These are phyloP conservation scores for Anisogramma anomala DNA, from an alignment of 2,329 filamentous ascomycete genomes.

Conservation along the genomic window DNA sequence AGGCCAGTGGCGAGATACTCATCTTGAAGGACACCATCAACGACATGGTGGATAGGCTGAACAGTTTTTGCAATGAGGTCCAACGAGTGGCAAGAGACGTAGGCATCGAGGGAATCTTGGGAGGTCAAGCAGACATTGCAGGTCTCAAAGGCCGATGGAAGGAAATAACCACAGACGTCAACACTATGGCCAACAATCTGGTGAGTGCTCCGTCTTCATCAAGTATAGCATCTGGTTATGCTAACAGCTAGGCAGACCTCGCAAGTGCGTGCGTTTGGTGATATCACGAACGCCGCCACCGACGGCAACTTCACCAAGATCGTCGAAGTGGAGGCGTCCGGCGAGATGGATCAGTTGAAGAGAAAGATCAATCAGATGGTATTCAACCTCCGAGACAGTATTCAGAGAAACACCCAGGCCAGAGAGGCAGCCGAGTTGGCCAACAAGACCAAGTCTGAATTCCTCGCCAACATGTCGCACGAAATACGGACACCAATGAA, in stretches of 20 bases:
- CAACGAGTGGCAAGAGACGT: conserved; percentile 94
- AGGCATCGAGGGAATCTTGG: conserved; percentile 96
- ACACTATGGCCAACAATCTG: conserved; percentile 71
- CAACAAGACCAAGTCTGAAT: conserved; percentile 97
- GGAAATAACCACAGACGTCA: conserved; percentile 93
- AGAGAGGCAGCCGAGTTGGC: conserved; percentile 92
- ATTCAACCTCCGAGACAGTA: conserved; percentile 86
- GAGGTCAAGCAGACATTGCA: conserved; percentile 87
- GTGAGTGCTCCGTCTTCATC: conserved; percentile 25
- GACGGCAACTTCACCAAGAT: conserved; percentile 96
- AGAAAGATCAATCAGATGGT: conserved; percentile 99
- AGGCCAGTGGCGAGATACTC: conserved; percentile 88
- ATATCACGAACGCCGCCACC: conserved; percentile 95
- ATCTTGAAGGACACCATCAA: conserved; percentile 95
- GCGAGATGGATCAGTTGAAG: conserved; percentile 98
- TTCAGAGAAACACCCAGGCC: conserved; percentile 90
- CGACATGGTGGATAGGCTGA: conserved; percentile 93
- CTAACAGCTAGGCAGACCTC: conserved; percentile 57
- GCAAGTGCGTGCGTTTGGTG: conserved; percentile 93
- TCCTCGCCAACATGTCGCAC: conserved; percentile 97
- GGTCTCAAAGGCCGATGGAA: conserved; percentile 93
- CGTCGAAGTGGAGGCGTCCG: conserved; percentile 92
- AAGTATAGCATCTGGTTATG: conserved; percentile 1
- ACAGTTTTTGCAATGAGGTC: conserved; percentile 92
- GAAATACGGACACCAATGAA: conserved; percentile 97